Conservation (phyloP, 2,329 filamentous ascomycete genomes). For the Biscogniauxia sp. region DNA sequence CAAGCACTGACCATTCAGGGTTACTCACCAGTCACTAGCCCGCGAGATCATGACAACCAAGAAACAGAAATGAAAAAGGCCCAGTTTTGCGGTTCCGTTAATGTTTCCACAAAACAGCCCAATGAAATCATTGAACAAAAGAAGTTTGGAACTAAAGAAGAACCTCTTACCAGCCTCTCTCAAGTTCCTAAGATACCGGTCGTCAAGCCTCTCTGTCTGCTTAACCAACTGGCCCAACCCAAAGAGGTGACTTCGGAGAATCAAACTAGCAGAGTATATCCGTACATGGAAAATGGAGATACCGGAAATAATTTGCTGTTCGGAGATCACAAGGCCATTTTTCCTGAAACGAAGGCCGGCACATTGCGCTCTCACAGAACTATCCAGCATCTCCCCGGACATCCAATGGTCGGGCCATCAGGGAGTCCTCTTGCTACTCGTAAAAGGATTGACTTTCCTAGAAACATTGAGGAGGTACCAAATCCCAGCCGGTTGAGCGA, state of each 20-base stretch:
- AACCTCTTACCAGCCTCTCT: neutral
- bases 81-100: no score
- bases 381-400: neutral
- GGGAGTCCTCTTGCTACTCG: neutral
- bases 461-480: neutral
- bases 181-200: neutral
- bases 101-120: neutral
- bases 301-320: neutral
- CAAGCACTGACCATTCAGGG: neutral
- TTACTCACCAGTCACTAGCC: neutral
- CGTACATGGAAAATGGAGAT: neutral
- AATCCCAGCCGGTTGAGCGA: neutral
- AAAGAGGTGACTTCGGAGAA: neutral
- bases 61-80: neutral
- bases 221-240: neutral
- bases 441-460: neutral
- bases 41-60: neutral
- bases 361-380: neutral
- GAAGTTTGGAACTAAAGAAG: neutral
- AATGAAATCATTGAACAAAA: neutral
- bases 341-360: neutral
- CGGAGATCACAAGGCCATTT: neutral
- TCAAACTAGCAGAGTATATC: neutral
- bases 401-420: neutral
- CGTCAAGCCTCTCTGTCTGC: neutral